Evolutionary conservation across 2,329 filamentous ascomycete genomes (phyloP).

Genomic region (Paraphoma sp.): DNA sequence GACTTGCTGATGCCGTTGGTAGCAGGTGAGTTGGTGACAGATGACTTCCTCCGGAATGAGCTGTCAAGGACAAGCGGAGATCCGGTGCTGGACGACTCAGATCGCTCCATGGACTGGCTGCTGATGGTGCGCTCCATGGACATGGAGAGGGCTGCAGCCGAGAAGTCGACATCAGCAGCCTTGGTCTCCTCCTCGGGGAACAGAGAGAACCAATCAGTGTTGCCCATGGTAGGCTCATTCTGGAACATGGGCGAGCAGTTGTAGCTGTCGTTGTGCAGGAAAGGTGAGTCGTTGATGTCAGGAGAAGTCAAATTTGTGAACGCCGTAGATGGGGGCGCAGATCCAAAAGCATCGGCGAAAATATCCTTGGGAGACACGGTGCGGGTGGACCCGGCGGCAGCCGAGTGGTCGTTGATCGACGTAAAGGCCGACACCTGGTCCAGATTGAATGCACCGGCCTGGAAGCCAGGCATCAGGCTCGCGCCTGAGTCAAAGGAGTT

Average conservation of each 20-base stretch:
- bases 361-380: constrained; percentile 89
- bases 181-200: constrained; percentile 64
- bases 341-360: constrained; percentile 72
- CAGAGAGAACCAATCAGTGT: constrained; percentile 72
- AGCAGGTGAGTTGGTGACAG: constrained; percentile 55
- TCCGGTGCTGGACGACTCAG: constrained; percentile 43
- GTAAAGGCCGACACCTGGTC: constrained; percentile 49
- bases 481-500: constrained; percentile 55
- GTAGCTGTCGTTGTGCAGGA: constrained; percentile 68
- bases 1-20: constrained; percentile 73
- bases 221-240: constrained; percentile 60
- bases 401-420: constrained; percentile 53
- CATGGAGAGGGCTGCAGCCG: constrained; percentile 29
- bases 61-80: constrained; percentile 45
- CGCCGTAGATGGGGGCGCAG: constrained; percentile 80
- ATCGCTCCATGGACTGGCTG: constrained; percentile 46
- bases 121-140: constrained; percentile 52
- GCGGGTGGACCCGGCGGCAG: constrained; percentile 44
- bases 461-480: constrained; percentile 54
- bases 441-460: constrained; percentile 37
- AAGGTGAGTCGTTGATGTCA: constrained; percentile 77
- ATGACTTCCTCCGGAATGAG: constrained; percentile 50
- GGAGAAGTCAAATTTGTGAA: constrained; percentile 88
- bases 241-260: constrained; percentile 81
- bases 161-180: constrained; percentile 29